These are phyloP conservation scores for Lichtheimia ramosa DNA, from an alignment of 371 early-diverging fungal genomes.

Conservation along the genomic window DNA sequence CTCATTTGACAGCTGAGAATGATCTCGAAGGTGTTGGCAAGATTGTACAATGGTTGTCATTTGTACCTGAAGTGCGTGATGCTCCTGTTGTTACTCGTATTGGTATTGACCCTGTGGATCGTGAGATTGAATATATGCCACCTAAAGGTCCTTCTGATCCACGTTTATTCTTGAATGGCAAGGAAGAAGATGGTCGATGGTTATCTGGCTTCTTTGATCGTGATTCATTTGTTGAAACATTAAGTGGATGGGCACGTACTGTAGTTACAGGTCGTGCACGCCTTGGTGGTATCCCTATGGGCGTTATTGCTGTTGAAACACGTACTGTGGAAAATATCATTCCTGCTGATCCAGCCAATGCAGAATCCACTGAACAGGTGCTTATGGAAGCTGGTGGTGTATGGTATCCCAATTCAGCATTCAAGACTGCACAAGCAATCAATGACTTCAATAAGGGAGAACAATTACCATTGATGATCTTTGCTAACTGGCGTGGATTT, in stretches of 20 bases:
- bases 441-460: slow-evolving; percentile 98
- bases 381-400: slow-evolving; percentile 95
- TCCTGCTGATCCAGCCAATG: slow-evolving; percentile 94
- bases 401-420: slow-evolving; percentile 98
- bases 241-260: slow-evolving; percentile 67
- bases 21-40: slow-evolving; percentile 89
- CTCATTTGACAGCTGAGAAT: slow-evolving; percentile 93
- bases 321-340: slow-evolving; percentile 90
- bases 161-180: slow-evolving; percentile 85
- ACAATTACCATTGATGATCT: slow-evolving; percentile 95
- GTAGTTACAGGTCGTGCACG: slow-evolving; percentile 92
- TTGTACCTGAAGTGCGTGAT: slow-evolving; percentile 76
- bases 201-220: slow-evolving; percentile 91
- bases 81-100: slow-evolving; percentile 60
- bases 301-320: slow-evolving; percentile 96
- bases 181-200: slow-evolving; percentile 71
- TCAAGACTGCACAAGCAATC: slow-evolving; percentile 98
- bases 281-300: slow-evolving; percentile 95
- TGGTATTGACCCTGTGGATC: slow-evolving; percentile 67
- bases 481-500: slow-evolving; percentile 99
- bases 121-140: slow-evolving; percentile 76
- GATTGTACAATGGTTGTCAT: slow-evolving; percentile 94
- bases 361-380: slow-evolving; percentile 86
- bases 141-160: slow-evolving; percentile 92
- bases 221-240: slow-evolving; percentile 85